phyloP scores from a whole-genome alignment of 257 asterid species.

The Solanum pinnatisectum region DNA sequence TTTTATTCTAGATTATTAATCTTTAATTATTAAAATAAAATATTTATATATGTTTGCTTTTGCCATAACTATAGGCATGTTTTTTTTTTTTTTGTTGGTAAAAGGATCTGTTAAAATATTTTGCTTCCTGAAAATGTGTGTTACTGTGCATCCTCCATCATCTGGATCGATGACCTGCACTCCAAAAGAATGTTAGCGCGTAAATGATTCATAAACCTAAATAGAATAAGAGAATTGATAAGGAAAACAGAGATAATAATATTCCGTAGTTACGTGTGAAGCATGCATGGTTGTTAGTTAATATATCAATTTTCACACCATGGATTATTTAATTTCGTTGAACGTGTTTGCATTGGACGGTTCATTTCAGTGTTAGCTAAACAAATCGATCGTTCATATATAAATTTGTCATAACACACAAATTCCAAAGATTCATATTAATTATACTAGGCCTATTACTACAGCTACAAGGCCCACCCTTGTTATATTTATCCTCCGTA shows the following conservation, averaged over 20 bases:
- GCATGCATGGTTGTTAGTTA: not conserved
- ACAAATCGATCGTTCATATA: not conserved
- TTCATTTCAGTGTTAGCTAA: not conserved
- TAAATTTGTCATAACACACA: not conserved
- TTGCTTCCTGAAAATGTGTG: too few relatives aligned
- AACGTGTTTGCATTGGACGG: not conserved
- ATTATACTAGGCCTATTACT: not conserved
- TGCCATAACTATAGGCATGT: not conserved
- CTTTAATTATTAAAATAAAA: too few relatives aligned
- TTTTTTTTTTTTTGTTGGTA: too few relatives aligned
- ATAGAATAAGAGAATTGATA: not conserved
- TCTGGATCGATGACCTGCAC: too few relatives aligned
- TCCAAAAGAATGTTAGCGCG: not conserved
- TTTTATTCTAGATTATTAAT: too few relatives aligned
- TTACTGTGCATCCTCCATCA: too few relatives aligned
- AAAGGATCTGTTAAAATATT: too few relatives aligned
- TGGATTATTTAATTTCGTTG: not conserved
- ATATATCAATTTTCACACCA: not conserved
- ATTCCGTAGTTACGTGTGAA: not conserved
- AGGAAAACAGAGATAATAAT: too few relatives aligned
- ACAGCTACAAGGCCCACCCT: not conserved
- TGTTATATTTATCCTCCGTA: not conserved
- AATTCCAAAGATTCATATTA: not conserved
- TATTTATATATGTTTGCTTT: not conserved
- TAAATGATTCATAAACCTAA: not conserved